phyloP scores from a whole-genome alignment of 1,284 basidiomycete species.

The Vanrija humicola region DNA sequence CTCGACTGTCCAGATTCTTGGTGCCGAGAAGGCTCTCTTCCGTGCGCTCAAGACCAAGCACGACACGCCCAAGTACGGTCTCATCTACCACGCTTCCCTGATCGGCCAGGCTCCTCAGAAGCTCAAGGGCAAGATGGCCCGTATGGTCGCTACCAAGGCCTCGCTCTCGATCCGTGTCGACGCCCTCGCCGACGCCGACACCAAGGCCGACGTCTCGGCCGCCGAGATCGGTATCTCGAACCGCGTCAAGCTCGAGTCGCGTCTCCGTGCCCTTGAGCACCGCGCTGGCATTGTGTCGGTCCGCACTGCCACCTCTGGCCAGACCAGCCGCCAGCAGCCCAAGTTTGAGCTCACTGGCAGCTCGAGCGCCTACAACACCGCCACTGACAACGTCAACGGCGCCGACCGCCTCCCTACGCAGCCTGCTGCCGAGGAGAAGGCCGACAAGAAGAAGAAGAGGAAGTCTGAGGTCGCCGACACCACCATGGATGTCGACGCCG shows the following conservation, averaged over 20 bases:
- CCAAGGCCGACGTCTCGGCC: constrained; percentile 75
- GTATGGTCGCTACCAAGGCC: constrained; percentile 98
- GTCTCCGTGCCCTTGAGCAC: constrained; percentile 82
- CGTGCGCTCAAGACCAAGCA: constrained; percentile 98
- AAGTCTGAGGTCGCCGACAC: constrained; percentile 57
- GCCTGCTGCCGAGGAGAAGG: constrained; percentile 64
- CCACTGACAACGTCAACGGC: constrained; percentile 71
- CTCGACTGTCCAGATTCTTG: constrained; percentile 95
- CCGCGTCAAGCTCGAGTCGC: constrained; percentile 90
- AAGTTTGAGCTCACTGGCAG: constrained; percentile 74
- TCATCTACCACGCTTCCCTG: constrained; percentile 94
- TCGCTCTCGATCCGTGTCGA: constrained; percentile 95
- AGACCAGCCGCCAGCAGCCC: constrained; percentile 60
- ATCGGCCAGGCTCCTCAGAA: constrained; percentile 97
- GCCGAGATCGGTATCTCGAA: constrained; percentile 87
- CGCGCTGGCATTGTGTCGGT: constrained; percentile 65
- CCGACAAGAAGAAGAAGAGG: constrained; percentile 66
- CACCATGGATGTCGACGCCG: constrained; percentile 47
- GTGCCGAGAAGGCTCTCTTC: constrained; percentile 98
- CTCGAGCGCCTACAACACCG: constrained; percentile 67
- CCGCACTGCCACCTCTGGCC: constrained; percentile 57
- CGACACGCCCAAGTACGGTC: constrained; percentile 96
- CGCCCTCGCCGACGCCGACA: constrained; percentile 86
- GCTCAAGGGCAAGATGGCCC: constrained; percentile 99
- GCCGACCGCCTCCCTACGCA: constrained; percentile 63